Percentiles rank a stretch among this genome's conserved stretches.
Conservation (phyloP, 441 rosid species). For the Metrosideros polymorpha region DNA sequence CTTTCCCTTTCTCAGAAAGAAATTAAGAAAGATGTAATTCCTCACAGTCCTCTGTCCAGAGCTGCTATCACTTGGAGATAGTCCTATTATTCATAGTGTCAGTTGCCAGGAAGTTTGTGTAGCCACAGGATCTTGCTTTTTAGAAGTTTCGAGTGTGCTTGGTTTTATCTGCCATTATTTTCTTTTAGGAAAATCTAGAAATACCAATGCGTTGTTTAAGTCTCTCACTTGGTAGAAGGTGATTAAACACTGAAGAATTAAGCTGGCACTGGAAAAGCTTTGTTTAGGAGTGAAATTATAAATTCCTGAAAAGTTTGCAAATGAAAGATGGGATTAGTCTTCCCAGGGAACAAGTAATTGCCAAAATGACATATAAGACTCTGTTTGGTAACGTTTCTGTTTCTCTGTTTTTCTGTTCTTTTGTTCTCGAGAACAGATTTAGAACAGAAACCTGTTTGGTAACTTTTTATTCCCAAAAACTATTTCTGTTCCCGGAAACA, state of each 20-base stretch:
- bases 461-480: no score
- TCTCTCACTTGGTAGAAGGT: not conserved
- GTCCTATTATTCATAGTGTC: not conserved
- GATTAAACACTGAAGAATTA: not conserved
- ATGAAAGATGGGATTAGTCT: not conserved
- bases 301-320: not conserved
- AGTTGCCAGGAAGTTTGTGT: not conserved
- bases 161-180: not conserved
- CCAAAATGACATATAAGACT: not conserved
- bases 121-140: not conserved
- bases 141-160: not conserved
- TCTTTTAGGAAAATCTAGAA: not conserved
- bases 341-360: not conserved
- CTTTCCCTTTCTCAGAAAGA: not conserved
- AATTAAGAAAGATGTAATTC: not conserved
- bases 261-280: not conserved
- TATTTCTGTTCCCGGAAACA: no score
- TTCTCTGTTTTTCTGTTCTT: no score
- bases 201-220: not conserved
- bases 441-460: no score
- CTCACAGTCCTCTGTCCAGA: not conserved
- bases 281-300: not conserved
- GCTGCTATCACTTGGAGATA: not conserved
- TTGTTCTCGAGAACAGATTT: no score
- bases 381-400: no score